Conservation (phyloP, 371 early-diverging fungal genomes). For the Apophysomyces elegans region DNA sequence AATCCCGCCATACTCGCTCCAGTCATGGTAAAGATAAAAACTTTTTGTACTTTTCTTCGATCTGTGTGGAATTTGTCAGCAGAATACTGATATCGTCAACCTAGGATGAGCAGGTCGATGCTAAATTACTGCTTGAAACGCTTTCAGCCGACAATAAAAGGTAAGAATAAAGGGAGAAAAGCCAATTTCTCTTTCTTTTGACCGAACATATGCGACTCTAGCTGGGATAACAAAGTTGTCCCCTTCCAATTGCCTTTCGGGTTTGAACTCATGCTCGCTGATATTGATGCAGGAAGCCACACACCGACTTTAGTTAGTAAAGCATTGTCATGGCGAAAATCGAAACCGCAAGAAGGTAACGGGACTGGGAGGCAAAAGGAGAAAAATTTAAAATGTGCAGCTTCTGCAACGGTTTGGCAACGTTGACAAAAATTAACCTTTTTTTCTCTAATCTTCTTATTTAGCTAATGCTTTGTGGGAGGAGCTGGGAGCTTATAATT, state of each 20-base stretch:
- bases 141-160: slow-evolving; percentile 30
- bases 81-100: neutral
- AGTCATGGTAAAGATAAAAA: slow-evolving; percentile 53
- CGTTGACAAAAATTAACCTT: no score
- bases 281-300: slow-evolving; percentile 91
- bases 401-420: neutral
- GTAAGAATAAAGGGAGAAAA: slow-evolving; percentile 23
- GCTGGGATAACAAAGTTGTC: slow-evolving; percentile 77
- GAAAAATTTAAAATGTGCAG: neutral
- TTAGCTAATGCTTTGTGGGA: slow-evolving; percentile 64
- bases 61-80: no score
- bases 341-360: slow-evolving; percentile 59
- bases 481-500: slow-evolving; percentile 58
- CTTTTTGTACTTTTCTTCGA: no score
- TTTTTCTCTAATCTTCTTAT: no score
- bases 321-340: slow-evolving; percentile 84
- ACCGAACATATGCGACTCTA: slow-evolving; percentile 18
- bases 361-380: neutral
- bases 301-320: slow-evolving; percentile 92
- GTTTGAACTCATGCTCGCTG: slow-evolving; percentile 82
- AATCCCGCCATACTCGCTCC: slow-evolving; percentile 69
- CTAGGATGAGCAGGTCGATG: slow-evolving; percentile 36
- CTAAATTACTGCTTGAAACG: slow-evolving; percentile 25
- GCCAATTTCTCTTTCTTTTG: neutral
- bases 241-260: slow-evolving; percentile 76